Conservation (phyloP, 176 grass and related monocot species). For the Cenchrus purpureus region DNA sequence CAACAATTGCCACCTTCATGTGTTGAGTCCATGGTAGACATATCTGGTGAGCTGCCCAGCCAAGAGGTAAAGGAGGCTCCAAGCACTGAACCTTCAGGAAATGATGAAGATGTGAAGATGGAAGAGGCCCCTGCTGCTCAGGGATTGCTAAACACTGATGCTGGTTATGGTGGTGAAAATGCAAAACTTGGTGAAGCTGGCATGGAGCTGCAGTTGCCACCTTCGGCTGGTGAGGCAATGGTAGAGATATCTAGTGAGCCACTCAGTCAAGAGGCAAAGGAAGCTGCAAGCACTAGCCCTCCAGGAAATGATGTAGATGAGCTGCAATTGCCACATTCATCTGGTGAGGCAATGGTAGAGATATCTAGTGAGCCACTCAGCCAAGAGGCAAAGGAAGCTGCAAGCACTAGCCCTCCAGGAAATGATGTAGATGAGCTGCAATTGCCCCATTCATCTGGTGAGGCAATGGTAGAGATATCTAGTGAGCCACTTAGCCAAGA, state of each 20-base stretch:
- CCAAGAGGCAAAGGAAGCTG: too few species aligned
- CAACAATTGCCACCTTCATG: neutral
- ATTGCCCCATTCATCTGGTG: too few species aligned
- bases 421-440: too few species aligned
- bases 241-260: neutral
- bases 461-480: too few species aligned
- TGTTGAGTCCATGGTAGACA: neutral
- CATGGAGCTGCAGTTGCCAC: neutral
- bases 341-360: too few species aligned
- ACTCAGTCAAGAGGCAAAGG: neutral
- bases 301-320: too few species aligned
- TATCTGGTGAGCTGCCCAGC: neutral
- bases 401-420: too few species aligned
- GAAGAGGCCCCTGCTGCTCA: neutral
- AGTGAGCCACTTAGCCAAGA: too few species aligned
- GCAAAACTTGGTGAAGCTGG: neutral
- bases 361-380: too few species aligned
- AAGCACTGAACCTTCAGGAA: neutral
- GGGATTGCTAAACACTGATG: neutral
- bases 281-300: too few species aligned
- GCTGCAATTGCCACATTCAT: too few species aligned
- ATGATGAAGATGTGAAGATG: neutral
- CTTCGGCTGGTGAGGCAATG: neutral
- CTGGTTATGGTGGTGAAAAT: neutral
- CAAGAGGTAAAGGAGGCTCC: conserved; percentile 14